Evolutionary conservation across 2,329 filamentous ascomycete species (phyloP).

Genomic region (Fusarium azukiicola): DNA sequence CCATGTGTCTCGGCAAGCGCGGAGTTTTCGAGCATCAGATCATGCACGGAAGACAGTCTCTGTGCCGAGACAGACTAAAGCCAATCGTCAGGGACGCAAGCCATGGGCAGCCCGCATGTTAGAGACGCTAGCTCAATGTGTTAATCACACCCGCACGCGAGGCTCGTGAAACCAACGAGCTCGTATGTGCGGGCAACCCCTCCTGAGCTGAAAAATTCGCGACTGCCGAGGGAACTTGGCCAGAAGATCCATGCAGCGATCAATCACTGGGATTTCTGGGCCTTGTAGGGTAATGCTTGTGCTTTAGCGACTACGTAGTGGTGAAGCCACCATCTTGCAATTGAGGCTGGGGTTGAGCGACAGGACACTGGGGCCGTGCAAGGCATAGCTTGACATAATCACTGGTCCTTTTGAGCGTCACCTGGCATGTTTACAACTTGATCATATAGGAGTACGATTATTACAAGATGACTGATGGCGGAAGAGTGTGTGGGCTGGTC

Average conservation of each 20-base stretch:
- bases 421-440: background rate
- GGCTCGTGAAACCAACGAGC: conserved; percentile 1
- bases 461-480: too few species aligned
- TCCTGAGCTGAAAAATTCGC: conserved; percentile 12
- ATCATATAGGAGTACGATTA: too few species aligned
- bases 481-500: too few species aligned
- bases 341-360: background rate
- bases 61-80: conserved; percentile 3
- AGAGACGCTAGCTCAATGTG: conserved; percentile 7
- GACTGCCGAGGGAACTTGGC: background rate
- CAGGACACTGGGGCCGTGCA: background rate
- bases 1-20: background rate
- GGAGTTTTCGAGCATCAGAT: conserved; percentile 10
- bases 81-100: background rate
- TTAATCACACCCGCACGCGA: conserved; percentile 3
- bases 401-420: background rate
- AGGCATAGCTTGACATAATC: background rate
- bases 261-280: background rate
- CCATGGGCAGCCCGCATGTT: background rate
- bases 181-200: background rate
- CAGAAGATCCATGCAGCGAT: conserved; percentile 6
- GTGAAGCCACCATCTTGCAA: background rate
- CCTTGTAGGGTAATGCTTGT: background rate
- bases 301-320: background rate
- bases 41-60: background rate